phyloP scores from a whole-genome alignment of 345 rosid genomes.

The Rhodomyrtus tomentosa region DNA sequence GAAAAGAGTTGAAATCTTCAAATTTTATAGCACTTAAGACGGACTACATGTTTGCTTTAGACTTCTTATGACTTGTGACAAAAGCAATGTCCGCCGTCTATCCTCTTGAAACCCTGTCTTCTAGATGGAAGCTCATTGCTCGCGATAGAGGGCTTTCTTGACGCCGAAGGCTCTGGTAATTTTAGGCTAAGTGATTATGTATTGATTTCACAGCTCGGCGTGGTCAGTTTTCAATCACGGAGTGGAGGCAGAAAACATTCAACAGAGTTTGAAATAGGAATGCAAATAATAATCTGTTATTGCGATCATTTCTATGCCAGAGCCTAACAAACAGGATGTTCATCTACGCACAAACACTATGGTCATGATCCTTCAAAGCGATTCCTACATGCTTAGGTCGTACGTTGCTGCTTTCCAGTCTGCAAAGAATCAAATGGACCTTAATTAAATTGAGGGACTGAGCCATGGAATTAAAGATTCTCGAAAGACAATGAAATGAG shows the following conservation, averaged over 20 bases:
- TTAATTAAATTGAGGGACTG: not conserved
- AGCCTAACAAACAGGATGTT: not conserved
- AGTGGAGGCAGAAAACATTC: not conserved
- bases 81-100: not conserved
- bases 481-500: not conserved
- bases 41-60: not conserved
- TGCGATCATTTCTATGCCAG: not conserved
- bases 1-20: not conserved
- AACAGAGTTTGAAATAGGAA: not conserved
- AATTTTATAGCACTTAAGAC: not conserved
- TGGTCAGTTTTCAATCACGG: too few relatives aligned
- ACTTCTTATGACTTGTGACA: not conserved
- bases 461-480: not conserved
- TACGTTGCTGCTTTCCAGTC: constrained; percentile 23
- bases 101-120: not conserved
- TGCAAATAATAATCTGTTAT: not conserved
- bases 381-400: not conserved
- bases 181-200: not conserved
- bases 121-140: not conserved
- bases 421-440: constrained; percentile 9
- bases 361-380: not conserved
- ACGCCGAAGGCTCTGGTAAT: not conserved
- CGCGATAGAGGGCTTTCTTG: not conserved
- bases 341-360: not conserved
- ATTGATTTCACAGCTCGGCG: not conserved